Base-by-base conservation (phyloP, 352 stramenopile species). In the Globisporangium orthogonon region DNA sequence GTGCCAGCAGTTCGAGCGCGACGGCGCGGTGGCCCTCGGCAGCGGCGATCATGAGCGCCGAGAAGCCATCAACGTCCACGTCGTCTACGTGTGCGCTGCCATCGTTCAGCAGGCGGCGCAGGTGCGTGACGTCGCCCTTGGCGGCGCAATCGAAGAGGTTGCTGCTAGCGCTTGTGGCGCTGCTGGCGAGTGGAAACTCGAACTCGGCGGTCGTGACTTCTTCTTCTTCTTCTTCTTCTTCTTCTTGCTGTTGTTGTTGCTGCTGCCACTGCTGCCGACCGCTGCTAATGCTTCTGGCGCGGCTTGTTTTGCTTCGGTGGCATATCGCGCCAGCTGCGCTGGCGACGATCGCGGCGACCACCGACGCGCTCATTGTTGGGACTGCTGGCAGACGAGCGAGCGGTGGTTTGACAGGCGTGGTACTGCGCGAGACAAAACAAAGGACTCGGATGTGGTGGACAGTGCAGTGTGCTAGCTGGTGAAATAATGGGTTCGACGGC, bases 31-130 rank as follows among this genome's bases (percentile, higher is more conserved):
- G 81, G 46, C 81, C 83, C 60, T 94, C 83, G 10, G 83, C 83
- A 2, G 81, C 72, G 6, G 83, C 81, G 51, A 94, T 85, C 83
- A 94, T 91, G 46, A 94, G 71, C 51, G 83, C 83, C 33, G 83
- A 88, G 66, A 94, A 94, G 55, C 83, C 83, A 54, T 94, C 83
- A 29, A 90, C 81, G 66, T 94, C 83, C 53, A 88, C 71, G 53
- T 86, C 79, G 56, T 94, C 74, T 43, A 89, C 60, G 35, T 66
- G 62, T 29, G 89, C 78, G 50, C 69, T 69, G 48, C 71, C 64
- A 30, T 75, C 74, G 44, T 91, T 81, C 52, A 88, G 56, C 49
- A 91, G 80, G 46, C 76, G 67, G 39, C 77, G 68, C 0, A 93
- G 67, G 50, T 70, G 83, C 56, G 74, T 61, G 14, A 91, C 46